Evolutionary conservation across 83 land plant species (phyloP), one percentile per base, ranked within the genome.

Genomic region (Thuja plicata): DNA sequence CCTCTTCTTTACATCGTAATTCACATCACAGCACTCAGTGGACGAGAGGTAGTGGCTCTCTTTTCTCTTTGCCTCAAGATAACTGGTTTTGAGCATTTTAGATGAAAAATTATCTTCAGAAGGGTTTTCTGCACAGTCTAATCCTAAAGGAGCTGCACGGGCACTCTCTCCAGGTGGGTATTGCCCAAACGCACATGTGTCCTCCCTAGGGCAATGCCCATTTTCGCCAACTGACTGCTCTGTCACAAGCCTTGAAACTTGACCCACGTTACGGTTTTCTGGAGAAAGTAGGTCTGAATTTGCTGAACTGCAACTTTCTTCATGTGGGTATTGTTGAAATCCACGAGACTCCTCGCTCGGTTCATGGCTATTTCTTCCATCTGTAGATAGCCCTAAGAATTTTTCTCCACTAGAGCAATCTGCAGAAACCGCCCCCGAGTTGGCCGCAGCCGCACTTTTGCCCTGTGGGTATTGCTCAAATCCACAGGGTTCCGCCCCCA

Each of bases 1-100:
- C 87, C 30, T 77, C 70, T 79, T 91, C 24, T 77, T 86, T 86
- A 19, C 87, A 87, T 57, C 38, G 27, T 5, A 46, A 12, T 40
- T 41, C 21, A 48, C 32, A 30, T 48, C 85, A 48, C 57, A n/a
- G 52, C 55, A 43, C 37, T 83, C 55, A 50, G 48, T 55, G 30
- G 32, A 8, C 1, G 57, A 81, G 30, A 66, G 32, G 73, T 9
- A 76, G 85, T 57, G 85, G 30, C 34, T 48, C 37, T 83, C 85
- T 46, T 83, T 48, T 46, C 85, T 83, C 48, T 83, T 83, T 30
- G 11, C 6, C 17, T 48, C 57, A 48, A 9, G 5, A 2, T 83
- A 9, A 7, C 57, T 30, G 16, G n/a, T 27, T 0, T 46, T 48
- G 34, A 3, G 35, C 3, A n/a, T 83, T 19, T 45, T 21, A 43